Evolutionary conservation across 352 stramenopile species (phyloP), one percentile per base, ranked within the genome.

Genomic region (Globisporangium lucens): DNA sequence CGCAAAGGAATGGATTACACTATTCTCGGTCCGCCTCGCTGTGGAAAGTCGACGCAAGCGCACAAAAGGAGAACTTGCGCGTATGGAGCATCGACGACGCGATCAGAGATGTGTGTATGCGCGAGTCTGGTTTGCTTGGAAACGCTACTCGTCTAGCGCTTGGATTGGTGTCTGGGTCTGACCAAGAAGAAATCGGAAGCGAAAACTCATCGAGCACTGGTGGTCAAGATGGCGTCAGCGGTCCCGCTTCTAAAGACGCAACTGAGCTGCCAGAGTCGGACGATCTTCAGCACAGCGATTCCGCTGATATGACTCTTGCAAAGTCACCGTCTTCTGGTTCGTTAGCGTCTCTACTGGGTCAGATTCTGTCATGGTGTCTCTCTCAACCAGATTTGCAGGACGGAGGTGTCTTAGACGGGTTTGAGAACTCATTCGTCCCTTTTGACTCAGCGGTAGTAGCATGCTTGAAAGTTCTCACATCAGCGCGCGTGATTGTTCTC

Each of bases 41-140:
- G 76, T 24, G 91, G 92, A 2, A 94, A 93, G 35, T 87, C 85
- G 6, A 95, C 90, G 4, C 83, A 96, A 22, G 87, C 89, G 24
- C 76, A 77, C 30, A 96, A 38, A 90, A 89, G 10, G 83, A 97
- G 69, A 77, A 80, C 27, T 20, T 95, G 13, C 24, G 20, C 17
- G 69, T 90, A 5, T 90, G 90, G 77, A 91, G 70, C 2, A 86
- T 98, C 55, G 85, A 97, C 61, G 76, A 85, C 7, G 79, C 90
- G 1, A 72, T 98, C 13, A 65, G 74, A 29, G 61, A 69, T n/a
- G 65, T 76, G 27, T 85, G 73, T 17, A 24, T 70, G 56, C n/a
- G 35, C 0, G 66, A 77, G 17, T 38, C 72, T 43, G 79, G 62
- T 6, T 74, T 77, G 13, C 66, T 97, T 36, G 85, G 84, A 7